Conservation (phyloP, 169 alveolate species). For the Plasmodium cynomolgi region DNA sequence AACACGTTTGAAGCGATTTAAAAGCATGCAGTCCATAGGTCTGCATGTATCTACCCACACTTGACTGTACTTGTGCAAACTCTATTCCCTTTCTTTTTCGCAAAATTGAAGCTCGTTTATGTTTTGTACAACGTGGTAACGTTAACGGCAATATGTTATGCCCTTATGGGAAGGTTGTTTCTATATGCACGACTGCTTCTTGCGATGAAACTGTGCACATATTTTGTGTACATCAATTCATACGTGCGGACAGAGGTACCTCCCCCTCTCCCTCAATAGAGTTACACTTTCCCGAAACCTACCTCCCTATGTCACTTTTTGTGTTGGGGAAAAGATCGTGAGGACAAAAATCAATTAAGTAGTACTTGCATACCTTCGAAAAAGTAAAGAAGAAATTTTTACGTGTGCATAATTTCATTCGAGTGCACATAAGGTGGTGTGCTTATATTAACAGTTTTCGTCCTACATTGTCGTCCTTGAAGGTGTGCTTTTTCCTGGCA, state of each 20-base stretch:
- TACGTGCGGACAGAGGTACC: not conserved
- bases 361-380: slow-evolving; percentile 89
- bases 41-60: not conserved
- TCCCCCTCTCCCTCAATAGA: not conserved
- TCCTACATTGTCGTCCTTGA: slow-evolving; percentile 77
- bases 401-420: not conserved
- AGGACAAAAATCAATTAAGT: slow-evolving; percentile 92
- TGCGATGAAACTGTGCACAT: slow-evolving; percentile 30
- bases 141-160: slow-evolving; percentile 23
- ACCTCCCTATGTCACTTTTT: slow-evolving; percentile 91
- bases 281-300: not conserved
- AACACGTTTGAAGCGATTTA: not conserved
- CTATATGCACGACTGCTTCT: not conserved
- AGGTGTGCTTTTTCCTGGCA: slow-evolving; percentile 73
- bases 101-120: slow-evolving; percentile 16
- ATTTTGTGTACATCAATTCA: not conserved
- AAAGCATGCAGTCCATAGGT: not conserved
- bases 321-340: slow-evolving; percentile 93
- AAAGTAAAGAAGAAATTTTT: not conserved
- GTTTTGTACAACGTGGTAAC: not conserved
- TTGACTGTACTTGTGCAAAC: not conserved
- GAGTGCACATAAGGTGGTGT: not conserved
- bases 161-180: slow-evolving; percentile 27
- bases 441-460: not conserved
- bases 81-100: slow-evolving; percentile 12